phyloP scores from a whole-genome alignment of 441 rosid genomes.

The Biscutella auriculata region DNA sequence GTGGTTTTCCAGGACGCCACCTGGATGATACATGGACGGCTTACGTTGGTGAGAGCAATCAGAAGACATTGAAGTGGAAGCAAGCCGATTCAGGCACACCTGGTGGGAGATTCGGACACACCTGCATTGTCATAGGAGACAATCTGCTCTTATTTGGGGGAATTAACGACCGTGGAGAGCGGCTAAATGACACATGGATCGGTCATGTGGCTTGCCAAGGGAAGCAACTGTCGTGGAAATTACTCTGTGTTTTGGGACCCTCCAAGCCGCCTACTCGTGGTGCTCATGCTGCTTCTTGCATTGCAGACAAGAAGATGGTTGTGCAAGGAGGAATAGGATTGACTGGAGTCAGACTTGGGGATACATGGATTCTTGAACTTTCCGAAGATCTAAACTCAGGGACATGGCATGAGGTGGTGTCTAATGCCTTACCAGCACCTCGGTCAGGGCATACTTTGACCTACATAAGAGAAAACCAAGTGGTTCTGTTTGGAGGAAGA shows the following conservation, averaged over 20 bases:
- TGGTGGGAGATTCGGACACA: conserved; percentile 87
- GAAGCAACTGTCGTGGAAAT: conserved; percentile 53
- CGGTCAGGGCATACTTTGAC: conserved; percentile 90
- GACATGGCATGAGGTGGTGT: conserved; percentile 46
- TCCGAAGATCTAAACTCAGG: conserved; percentile 50
- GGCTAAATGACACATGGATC: conserved; percentile 79
- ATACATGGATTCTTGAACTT: conserved; percentile 74
- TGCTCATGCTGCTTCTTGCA: conserved; percentile 77
- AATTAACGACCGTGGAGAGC: conserved; percentile 70
- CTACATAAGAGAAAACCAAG: conserved; percentile 35
- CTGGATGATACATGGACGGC: conserved; percentile 93
- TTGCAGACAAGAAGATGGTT: conserved; percentile 53
- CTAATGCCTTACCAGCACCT: conserved; percentile 60
- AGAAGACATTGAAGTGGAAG: conserved; percentile 42
- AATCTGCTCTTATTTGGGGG: conserved; percentile 76
- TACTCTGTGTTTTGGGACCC: conserved; percentile 42
- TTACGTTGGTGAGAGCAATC: conserved; percentile 38
- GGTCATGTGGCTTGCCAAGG: conserved; percentile 44
- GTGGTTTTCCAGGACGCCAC: conserved; percentile 57
- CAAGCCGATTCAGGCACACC: conserved; percentile 62
- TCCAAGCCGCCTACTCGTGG: conserved; percentile 63
- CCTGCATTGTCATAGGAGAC: conserved; percentile 49
- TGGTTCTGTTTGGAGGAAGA: conserved; percentile 82
- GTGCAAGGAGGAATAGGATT: conserved; percentile 81
- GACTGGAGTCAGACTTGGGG: conserved; percentile 53